Base-by-base conservation (phyloP, 106 monocot genomes). In the Dioscorea zingiberensis region DNA sequence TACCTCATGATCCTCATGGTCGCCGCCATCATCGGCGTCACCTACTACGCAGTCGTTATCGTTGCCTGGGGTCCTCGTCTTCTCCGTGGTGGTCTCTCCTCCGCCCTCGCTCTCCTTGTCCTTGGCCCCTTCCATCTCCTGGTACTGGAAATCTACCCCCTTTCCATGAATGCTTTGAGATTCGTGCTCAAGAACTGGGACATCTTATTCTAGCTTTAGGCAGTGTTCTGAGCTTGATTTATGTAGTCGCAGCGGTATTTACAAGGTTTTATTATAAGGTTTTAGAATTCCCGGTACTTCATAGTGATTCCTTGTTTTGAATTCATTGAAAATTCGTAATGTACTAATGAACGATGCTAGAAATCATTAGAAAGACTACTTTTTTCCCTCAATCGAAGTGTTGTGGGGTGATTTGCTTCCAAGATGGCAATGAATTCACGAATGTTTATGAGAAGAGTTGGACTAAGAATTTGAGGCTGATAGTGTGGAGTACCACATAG, bases 21-120 rank as follows among this genome's bases (percentile, higher is more conserved):
- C 28, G 77, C 68, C 22, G 77, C 76, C 21, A 73, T 94, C 66
- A 51, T 80, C 58, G 82, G 60, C 53, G 46, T 87, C 27, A 82
- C 85, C 30, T 94, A 94, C 78, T 87, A 87, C 71, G 82, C 91
- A 14, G 85, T 87, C 58, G 75, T 94, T 73, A 27, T 86, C 70
- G 64, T 87, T 61, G 72, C 61, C 23, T 94, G 94, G 94, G 87
- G 79, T 28, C 85, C 94, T 1, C 69, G 44, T 2, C 69, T 94
- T 55, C 22, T 83, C 55, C 47, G 11, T 30, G 76, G 69, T 0
- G 68, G 81, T 38, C 32, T 25, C 25, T 26, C 56, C 25, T 78
- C 84, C 2, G 49, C 44, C 19, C 77, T 84, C n/a, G 83, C 93
- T 18, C 59, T 77, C 45, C 18, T 32, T 48, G 30, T 94, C 59